Percentiles rank a stretch among this genome's conserved stretches.
Conservation (phyloP, 2,329 filamentous ascomycete species). For the Neopestalotiopsis clavispora region DNA sequence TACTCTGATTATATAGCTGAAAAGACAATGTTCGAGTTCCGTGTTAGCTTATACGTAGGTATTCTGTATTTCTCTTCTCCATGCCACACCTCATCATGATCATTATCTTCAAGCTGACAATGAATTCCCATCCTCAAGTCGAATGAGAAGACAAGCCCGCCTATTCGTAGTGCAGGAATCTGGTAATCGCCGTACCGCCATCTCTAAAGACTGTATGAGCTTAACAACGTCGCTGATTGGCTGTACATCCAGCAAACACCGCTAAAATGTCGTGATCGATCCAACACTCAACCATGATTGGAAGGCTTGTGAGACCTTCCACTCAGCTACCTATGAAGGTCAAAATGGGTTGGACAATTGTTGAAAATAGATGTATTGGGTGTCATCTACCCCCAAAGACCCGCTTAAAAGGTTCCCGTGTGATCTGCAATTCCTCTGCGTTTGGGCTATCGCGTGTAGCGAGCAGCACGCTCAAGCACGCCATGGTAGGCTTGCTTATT, state of each 20-base stretch:
- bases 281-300: neutral
- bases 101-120: too few relatives aligned
- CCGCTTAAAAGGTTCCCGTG: neutral
- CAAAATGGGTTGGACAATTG: too few relatives aligned
- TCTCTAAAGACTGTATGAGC: neutral
- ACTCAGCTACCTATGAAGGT: neutral
- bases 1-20: too few relatives aligned
- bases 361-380: neutral
- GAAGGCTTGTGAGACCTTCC: neutral
- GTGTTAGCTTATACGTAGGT: neutral
- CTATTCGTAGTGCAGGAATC: too few relatives aligned
- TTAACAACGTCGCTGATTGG: constrained; percentile 6
- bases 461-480: constrained; percentile 11
- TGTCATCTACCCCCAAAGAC: neutral
- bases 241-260: constrained; percentile 12
- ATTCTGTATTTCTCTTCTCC: too few relatives aligned
- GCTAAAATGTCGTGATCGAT: constrained; percentile 20
- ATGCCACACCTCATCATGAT: too few relatives aligned
- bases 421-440: neutral
- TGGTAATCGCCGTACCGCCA: neutral
- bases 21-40: neutral
- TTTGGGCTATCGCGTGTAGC: neutral
- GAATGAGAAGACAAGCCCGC: neutral
- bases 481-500: neutral
- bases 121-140: too few relatives aligned